Base-by-base conservation (phyloP, 2,329 filamentous ascomycete species). In the Beauveria sp. region DNA sequence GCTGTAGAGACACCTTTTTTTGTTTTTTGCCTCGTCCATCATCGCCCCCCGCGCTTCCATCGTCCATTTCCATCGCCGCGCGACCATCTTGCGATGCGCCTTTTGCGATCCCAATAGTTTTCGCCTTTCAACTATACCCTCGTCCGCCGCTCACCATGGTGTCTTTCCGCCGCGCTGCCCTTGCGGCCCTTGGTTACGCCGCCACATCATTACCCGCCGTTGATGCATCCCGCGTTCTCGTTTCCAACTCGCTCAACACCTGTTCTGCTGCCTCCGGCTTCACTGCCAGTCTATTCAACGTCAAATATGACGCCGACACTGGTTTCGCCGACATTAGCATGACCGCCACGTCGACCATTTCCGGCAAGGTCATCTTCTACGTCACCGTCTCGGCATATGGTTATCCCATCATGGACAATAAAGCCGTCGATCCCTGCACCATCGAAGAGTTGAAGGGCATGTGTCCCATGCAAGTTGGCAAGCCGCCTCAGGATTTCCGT, bases 381-480 rank as follows among this genome's bases (percentile, higher is more conserved):
- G 70, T 95, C 63, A 75, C 84, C 62, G 81, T 95, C 67, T 82
- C 86, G 64, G 91, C 89, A 56, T 96, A 96, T 73, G 91, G 91
- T 52, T 90, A 88, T 74, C 78, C 81, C 26, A 83, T 88, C 64
- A 75, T 91, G 68, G 81, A 81, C 62, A 81, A 81, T 62, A 76
- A 83, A 66, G 83, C 76, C 14, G 72, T 96, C n/a, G 80, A 96
- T 71, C 93, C 93, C 51, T 98, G 93, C 79, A 76, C 83, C 20
- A 18, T 56, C 26, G 77, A 80, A 62, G 80, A 84, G 65, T 80
- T 96, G 64, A 75, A 80, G 64, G 91, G 91, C 73, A 83, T 97
- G 69, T 98, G 93, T 75, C 93, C 93, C 63, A 96, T 97, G 92
- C 89, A 86, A 65, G 85, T 91, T 9, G 92, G 91, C 66, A 88